Evolutionary conservation across 1,139 yeast species (phyloP), one percentile per base, ranked within the genome.

Genomic region (Ogataea hybrid): DNA sequence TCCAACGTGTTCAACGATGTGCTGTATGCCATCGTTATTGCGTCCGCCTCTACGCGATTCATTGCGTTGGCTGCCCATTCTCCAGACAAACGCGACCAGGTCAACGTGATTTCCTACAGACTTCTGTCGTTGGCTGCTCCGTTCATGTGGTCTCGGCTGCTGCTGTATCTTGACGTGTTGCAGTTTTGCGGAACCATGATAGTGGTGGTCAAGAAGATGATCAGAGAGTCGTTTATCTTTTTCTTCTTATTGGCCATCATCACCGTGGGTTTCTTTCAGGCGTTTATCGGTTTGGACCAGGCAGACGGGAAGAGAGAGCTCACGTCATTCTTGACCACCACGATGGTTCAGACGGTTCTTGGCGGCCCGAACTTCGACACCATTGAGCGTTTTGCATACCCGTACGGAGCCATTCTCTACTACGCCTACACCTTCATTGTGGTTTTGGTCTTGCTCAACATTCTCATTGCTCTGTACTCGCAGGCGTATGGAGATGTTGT

Each of bases 131-230:
- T 92, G 57, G 89, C 87, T 11, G 85, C 96, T 2, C 96, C 96
- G 1, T 70, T 88, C 52, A 82, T 88, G 75, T 88, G 96, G 95
- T 77, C 86, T 5, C 71, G 96, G 44, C 66, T 88, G 44, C 67
- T 88, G 43, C 69, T 88, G 34, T 87, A 73, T 62, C 72, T 87
- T 56, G 96, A 88, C 60, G 84, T 92, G 4, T 81, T 83, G 51
- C 75, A 79, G 54, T 87, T 88, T 62, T 88, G 87, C 41, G 96
- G 96, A 32, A 89, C 90, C 4, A 84, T 87, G 88, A 75, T 88
- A 52, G 92, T 88, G 30, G 92, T 88, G 4, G 69, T 86, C 44
- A 85, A 85, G 56, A 83, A 84, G 46, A 84, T 88, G 86, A 82
- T 88, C 87, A 80, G 83, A 54, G 96, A 88, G 61, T 82, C 92